Base-by-base conservation (phyloP, 2,329 filamentous ascomycete species). In the Pseudogymnoascus sp. region DNA sequence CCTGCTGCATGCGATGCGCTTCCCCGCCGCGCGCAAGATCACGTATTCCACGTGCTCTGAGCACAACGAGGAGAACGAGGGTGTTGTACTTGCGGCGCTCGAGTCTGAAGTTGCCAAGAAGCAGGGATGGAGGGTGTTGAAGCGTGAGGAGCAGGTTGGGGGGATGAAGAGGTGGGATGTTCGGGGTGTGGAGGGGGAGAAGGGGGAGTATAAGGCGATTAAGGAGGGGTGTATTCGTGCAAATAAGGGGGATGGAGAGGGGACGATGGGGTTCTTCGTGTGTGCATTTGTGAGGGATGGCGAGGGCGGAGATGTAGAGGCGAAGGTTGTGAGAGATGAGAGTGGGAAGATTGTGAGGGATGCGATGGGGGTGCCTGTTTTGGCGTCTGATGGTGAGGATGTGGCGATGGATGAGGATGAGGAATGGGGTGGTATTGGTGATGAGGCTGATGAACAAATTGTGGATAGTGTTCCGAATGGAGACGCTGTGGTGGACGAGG, bases 11-110 rank as follows among this genome's bases (percentile, higher is more conserved):
- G 92, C 94, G 0, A 87, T 97, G 74, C 75, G 78, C 21, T 99
- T 97, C 68, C 87, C 91, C 0, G 79, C 82, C 1, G 91, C 90
- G 0, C 80, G 73, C 10, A 87, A 85, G 66, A 86, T 97, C 45
- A 92, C 90, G 0, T 99, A 97, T 72, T 96, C 92, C 35, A 97
- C 94, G 0, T 99, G 94, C 72, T 97, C 93, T 0, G 78, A 96
- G 2, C 87, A 97, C 72, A 82, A 84, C 0, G 83, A 89, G 66
- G 94, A 99, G 73, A 97, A 99, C 69, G 94, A 99, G 74, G 76
- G 82, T 1, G 92, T 97, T 0, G 91, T 97, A 0, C 75, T 87
- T 62, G 80, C 82, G 55, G 88, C 90, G 0, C 77, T 97, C 37
- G 73, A 74, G 5, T 93, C 90, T 0, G 77, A 84, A 0, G 74